Percentiles rank a stretch among this genome's conserved stretches.
These are phyloP conservation scores for Trichosporon ovoides DNA, from an alignment of 1,284 basidiomycete genomes.

Conservation along the genomic window DNA sequence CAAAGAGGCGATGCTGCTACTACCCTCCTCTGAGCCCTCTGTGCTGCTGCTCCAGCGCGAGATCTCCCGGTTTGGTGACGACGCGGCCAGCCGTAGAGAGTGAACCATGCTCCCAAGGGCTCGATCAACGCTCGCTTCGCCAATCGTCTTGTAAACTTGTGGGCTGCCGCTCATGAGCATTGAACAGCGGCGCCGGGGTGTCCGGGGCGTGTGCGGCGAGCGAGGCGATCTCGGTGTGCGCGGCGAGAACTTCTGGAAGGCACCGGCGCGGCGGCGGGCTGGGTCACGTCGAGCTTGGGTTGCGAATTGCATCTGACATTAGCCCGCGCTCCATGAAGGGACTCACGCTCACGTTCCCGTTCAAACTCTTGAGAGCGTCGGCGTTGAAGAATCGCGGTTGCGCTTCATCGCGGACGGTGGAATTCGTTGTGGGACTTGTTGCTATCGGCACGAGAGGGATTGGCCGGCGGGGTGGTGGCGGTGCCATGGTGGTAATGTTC, in stretches of 20 bases:
- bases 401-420: no score
- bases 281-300: neutral
- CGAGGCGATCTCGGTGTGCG: neutral
- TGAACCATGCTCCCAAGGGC: slow-evolving; percentile 5
- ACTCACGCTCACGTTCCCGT: neutral
- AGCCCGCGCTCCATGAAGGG: neutral
- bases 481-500: neutral
- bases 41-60: slow-evolving; percentile 4
- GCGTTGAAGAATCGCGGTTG: neutral
- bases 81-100: slow-evolving; percentile 3
- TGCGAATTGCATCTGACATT: neutral
- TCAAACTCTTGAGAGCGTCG: neutral
- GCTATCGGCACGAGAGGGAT: neutral
- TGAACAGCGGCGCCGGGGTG: neutral
- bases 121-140: slow-evolving; percentile 8
- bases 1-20: neutral
- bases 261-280: neutral
- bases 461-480: neutral
- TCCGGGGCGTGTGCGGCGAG: neutral
- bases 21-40: neutral
- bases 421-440: no score
- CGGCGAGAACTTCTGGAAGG: neutral
- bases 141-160: slow-evolving; percentile 8
- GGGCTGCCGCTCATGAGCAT: neutral
- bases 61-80: neutral